Evolutionary conservation across 257 asterid genomes (phyloP), one percentile per base, ranked within the genome.

Genomic region (Solanum commersonii): DNA sequence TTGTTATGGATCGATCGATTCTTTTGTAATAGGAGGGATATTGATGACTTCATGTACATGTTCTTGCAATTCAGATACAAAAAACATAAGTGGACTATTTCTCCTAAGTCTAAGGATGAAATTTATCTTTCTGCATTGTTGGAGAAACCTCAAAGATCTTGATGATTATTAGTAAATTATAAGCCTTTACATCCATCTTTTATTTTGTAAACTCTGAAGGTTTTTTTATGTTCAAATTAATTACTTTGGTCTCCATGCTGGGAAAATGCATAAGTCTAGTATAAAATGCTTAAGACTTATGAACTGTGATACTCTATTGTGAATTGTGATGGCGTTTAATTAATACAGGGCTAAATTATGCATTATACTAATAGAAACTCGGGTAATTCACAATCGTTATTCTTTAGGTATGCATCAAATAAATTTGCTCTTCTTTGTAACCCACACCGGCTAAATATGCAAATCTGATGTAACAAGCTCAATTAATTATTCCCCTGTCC

Each of bases 1-100:
- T 87, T 96, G 91, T 71, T 94, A 81, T 94, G 98, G 99, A 93
- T 96, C 46, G 98, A 95, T 59, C 87, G 95, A 23, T 96, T 96
- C 92, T 95, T 96, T 34, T 95, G 98, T 87, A 93, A 89, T 59
- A 95, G 95, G 91, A 95, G 91, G 84, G 96, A 94, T 84, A 89
- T 96, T 83, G 98, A 94, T 89, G 96, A 94, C 6, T 96, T 90
- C 67, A 93, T 94, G 98, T 96, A 94, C 89, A 94, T 96, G 98
- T 94, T 95, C 86, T 88, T 96, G 95, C 98, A 95, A 91, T 96
- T 96, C 88, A 93, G 98, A 94, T 95, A 96, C 87, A 95, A 90
- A 77, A 96, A 96, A 78, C 99, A 96, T 33, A 94, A 87, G 90
- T 96, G 98, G 99, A 91, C 88, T 23, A 89, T 95, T 89, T 92